Base-by-base conservation (phyloP, 2,329 filamentous ascomycete species). In the Xylaria sp. region DNA sequence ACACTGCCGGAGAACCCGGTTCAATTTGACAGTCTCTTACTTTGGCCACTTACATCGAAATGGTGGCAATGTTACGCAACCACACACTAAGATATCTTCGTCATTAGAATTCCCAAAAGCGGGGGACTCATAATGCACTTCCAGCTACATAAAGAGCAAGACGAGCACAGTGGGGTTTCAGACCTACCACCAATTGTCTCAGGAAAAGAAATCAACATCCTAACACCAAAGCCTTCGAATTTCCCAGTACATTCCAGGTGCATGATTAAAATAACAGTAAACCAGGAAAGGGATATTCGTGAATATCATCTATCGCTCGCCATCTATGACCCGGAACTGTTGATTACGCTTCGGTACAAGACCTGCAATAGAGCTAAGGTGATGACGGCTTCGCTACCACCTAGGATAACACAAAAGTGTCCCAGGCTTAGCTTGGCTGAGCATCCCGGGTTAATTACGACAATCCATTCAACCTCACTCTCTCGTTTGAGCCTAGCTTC, bases 331-430 rank as follows among this genome's bases (percentile, higher is more conserved):
- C n/a, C n/a, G n/a, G n/a, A n/a, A 3, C 7, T 17, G 17, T 31
- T 27, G 10, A 31, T 58, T 9, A 36, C 13, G n/a, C n/a, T n/a
- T n/a, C n/a, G n/a, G n/a, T n/a, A n/a, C n/a, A n/a, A n/a, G n/a
- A n/a, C n/a, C n/a, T n/a, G n/a, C n/a, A n/a, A n/a, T n/a, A n/a
- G n/a, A n/a, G n/a, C n/a, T n/a, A n/a, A n/a, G n/a, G n/a, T n/a
- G n/a, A n/a, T n/a, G n/a, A 31, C 29, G 29, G 82, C 80, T 6
- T 70, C 75, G 67, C 88, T 85, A 9, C 83, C 84, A 17, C 77
- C 77, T 1, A 89, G 89, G 71, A 87, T 80, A 25, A 82, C 82
- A 20, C 89, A 84, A 66, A 87, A 84, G 77, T 91, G 92, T 78
- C 89, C 87, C 66, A 92, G 74, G 27, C 79, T 78, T 67, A 92